These are phyloP conservation scores for Allantophomopsis lycopodina DNA, from an alignment of 2,329 filamentous ascomycete genomes.

Conservation along the genomic window DNA sequence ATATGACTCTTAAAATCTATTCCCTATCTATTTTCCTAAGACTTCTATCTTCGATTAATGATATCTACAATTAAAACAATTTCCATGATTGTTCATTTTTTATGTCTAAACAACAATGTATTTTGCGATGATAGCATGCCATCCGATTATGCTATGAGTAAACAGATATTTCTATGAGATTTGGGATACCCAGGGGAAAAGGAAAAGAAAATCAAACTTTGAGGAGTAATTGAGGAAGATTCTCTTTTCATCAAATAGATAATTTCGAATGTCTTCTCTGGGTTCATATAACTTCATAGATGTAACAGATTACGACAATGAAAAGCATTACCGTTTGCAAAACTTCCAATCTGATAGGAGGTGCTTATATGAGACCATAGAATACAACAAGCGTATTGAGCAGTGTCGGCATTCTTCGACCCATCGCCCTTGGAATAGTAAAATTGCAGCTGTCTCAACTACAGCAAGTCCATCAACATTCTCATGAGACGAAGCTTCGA, in stretches of 20 bases:
- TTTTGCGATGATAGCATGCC: too few species aligned
- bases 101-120: too few species aligned
- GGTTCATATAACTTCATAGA: not conserved
- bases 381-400: conserved; percentile 5
- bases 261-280: not conserved
- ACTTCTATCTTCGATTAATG: too few species aligned
- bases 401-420: conserved; percentile 6
- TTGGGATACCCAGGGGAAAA: not conserved
- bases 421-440: conserved; percentile 3
- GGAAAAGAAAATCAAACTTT: too few species aligned
- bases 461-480: conserved; percentile 5
- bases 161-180: too few species aligned
- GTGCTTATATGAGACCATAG: not conserved
- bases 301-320: not conserved
- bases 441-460: conserved; percentile 4
- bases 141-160: too few species aligned
- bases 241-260: not conserved
- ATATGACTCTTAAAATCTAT: too few species aligned
- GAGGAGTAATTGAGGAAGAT: too few species aligned
- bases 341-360: not conserved
- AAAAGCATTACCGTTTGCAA: not conserved
- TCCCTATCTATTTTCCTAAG: too few species aligned
- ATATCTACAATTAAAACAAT: too few species aligned
- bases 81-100: too few species aligned
- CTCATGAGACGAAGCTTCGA: conserved; percentile 4